Conservation (phyloP, 345 rosid genomes). For the Eucalyptus cladocalyx region DNA sequence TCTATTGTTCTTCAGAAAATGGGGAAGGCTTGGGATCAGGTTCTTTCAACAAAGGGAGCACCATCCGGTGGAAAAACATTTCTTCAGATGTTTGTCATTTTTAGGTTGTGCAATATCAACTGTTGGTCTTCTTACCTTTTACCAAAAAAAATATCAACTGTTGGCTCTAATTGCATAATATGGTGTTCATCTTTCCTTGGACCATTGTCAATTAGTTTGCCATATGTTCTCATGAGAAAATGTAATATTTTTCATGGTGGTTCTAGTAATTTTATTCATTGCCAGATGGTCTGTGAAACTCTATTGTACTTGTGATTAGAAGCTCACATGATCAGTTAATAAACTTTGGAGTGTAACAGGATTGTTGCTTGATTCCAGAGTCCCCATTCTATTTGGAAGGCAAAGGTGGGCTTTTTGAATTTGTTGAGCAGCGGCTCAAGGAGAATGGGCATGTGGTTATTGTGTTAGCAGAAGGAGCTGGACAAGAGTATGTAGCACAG, state of each 20-base stretch:
- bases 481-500: conserved; percentile 71
- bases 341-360: conserved; percentile 40
- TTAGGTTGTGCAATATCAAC: neutral
- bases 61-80: neutral
- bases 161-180: neutral
- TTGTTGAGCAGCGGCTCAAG: conserved; percentile 57
- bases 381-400: conserved; percentile 94
- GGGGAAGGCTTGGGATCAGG: neutral
- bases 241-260: neutral
- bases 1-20: neutral
- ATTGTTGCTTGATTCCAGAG: conserved; percentile 97
- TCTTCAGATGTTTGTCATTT: neutral
- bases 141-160: neutral
- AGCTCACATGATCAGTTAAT: neutral
- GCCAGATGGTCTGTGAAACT: neutral
- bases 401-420: conserved; percentile 79
- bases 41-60: neutral
- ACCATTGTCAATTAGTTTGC: neutral
- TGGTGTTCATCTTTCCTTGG: neutral
- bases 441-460: conserved; percentile 80
- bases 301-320: neutral
- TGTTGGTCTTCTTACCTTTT: too few species aligned
- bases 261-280: neutral
- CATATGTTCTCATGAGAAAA: neutral
- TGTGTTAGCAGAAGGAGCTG: conserved; percentile 96